Evolutionary conservation across 805 yeast genomes (phyloP).

Genomic region (Starmerella geochares): DNA sequence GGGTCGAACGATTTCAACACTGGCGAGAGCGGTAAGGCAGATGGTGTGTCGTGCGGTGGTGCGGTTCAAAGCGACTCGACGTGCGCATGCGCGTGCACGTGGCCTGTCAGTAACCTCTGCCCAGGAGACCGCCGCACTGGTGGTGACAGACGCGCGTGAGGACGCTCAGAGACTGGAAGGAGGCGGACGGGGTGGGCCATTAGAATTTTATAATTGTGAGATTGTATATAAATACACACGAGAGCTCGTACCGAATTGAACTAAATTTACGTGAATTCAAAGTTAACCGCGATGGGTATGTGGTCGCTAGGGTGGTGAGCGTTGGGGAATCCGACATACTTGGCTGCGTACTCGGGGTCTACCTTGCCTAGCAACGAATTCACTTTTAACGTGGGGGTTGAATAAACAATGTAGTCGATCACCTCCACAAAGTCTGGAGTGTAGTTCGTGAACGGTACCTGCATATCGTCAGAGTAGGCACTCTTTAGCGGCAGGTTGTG

Average conservation of each 20-base stretch:
- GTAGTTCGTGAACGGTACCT: conserved; percentile 86
- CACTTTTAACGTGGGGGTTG: conserved; percentile 69
- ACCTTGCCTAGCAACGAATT: conserved; percentile 78
- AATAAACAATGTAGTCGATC: conserved; percentile 92
- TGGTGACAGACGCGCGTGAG: too few relatives aligned
- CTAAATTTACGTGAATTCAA: conserved; percentile 42
- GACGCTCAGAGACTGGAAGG: too few relatives aligned
- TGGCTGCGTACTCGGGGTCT: conserved; percentile 64
- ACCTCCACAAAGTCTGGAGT: conserved; percentile 89
- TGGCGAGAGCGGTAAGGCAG: too few relatives aligned
- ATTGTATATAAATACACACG: conserved; percentile 1
- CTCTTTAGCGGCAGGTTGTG: conserved; percentile 76
- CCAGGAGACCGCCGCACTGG: too few relatives aligned
- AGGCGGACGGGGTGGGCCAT: too few relatives aligned
- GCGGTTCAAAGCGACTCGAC: too few relatives aligned
- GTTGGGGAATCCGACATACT: conserved; percentile 85
- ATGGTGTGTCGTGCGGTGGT: too few relatives aligned
- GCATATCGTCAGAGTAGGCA: conserved; percentile 74
- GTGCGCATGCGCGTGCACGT: too few relatives aligned
- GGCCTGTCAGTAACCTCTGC: too few relatives aligned
- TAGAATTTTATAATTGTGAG: neutral
- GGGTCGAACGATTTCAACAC: too few relatives aligned
- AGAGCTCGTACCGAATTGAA: too few relatives aligned
- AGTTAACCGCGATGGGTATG: conserved; percentile 71
- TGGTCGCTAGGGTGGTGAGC: conserved; percentile 92